Percentiles rank a stretch among this genome's conserved stretches.
Evolutionary conservation across 805 yeast genomes (phyloP).

Genomic region (Saturnispora mendoncae): DNA sequence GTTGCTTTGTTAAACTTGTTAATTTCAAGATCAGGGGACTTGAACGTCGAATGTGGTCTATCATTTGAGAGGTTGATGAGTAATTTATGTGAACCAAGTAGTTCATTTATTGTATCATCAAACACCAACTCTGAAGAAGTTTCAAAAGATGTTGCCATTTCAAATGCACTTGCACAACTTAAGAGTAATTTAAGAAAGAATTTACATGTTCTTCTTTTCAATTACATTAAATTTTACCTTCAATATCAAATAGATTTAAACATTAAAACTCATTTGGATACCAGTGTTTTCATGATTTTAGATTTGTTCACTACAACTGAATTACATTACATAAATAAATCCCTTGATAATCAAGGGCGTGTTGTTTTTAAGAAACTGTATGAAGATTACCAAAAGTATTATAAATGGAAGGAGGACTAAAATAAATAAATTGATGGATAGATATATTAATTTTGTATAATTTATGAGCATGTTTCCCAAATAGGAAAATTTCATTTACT

Average conservation of each 20-base stretch:
- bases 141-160: conserved; percentile 29
- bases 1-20: conserved; percentile 44
- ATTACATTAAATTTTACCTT: conserved; percentile 49
- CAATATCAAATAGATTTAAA: conserved; percentile 37
- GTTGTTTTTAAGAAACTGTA: conserved; percentile 59
- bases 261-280: conserved; percentile 40
- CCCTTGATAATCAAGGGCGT: conserved; percentile 63
- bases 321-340: conserved; percentile 48
- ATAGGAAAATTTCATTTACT: not conserved
- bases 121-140: conserved; percentile 10
- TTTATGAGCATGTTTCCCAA: conserved; percentile 3
- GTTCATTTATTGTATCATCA: conserved; percentile 17
- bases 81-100: conserved; percentile 68
- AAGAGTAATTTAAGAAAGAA: conserved; percentile 58
- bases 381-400: conserved; percentile 63
- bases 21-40: conserved; percentile 18
- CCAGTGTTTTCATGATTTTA: conserved; percentile 54
- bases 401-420: conserved; percentile 72
- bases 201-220: conserved; percentile 48
- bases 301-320: conserved; percentile 65
- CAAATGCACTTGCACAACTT: conserved; percentile 44
- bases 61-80: conserved; percentile 50
- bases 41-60: conserved; percentile 31
- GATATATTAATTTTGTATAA: too few species aligned
- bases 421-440: too few species aligned